Conservation (phyloP, 1,139 yeast species). For the Suhomyces panamericanus region DNA sequence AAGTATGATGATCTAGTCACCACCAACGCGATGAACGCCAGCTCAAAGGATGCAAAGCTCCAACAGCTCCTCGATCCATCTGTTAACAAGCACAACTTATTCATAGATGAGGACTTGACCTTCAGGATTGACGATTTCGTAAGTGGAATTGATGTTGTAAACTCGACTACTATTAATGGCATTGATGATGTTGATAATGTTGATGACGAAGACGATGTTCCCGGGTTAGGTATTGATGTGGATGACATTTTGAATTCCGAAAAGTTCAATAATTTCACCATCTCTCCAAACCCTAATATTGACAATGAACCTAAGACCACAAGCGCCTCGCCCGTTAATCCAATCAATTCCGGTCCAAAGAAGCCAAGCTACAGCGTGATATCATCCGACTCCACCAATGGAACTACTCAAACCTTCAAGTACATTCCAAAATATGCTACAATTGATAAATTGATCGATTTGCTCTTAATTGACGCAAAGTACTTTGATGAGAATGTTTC, state of each 20-base stretch:
- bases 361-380: conserved; percentile 18
- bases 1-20: conserved; percentile 39
- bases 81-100: conserved; percentile 29
- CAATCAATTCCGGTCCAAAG: conserved; percentile 5
- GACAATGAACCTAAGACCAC: conserved; percentile 1
- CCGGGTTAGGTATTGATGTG: conserved; percentile 47
- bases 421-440: conserved; percentile 46
- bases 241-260: conserved; percentile 47
- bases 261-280: conserved; percentile 38
- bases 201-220: conserved; percentile 40
- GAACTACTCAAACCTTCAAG: conserved; percentile 16
- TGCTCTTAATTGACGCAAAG: conserved; percentile 41
- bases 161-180: conserved; percentile 21
- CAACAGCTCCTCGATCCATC: conserved; percentile 22
- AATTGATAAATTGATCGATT: conserved; percentile 43
- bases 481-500: conserved; percentile 39
- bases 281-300: conserved; percentile 21
- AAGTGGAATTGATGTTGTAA: conserved; percentile 28
- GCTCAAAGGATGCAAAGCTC: conserved; percentile 15
- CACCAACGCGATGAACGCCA: conserved; percentile 7
- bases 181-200: conserved; percentile 32
- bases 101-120: conserved; percentile 35
- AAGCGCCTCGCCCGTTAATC: neutral
- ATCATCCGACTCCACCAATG: conserved; percentile 16
- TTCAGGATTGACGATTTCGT: conserved; percentile 45